These are phyloP conservation scores for Penicillium chermesinum DNA, from an alignment of 495 filamentous ascomycete species.

Conservation along the genomic window DNA sequence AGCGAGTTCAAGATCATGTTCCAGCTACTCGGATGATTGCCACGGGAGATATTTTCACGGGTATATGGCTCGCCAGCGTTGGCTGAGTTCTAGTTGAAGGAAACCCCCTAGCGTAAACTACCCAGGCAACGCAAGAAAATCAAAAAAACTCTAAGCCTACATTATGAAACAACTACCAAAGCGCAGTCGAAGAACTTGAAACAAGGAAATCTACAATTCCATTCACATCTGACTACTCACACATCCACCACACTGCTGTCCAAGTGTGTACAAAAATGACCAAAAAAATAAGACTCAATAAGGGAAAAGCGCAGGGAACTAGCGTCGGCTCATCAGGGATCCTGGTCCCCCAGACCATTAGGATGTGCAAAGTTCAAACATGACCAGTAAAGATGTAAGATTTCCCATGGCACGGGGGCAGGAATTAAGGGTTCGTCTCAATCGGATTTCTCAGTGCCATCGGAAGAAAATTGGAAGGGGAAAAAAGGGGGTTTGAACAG, in stretches of 20 bases:
- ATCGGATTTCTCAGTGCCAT: conserved; percentile 23
- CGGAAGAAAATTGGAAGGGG: conserved; percentile 13
- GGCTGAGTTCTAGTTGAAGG: too few relatives aligned
- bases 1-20: too few relatives aligned
- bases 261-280: conserved; percentile 38
- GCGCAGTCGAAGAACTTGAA: not conserved
- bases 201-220: conserved; percentile 10
- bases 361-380: conserved; percentile 16
- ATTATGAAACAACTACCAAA: not conserved
- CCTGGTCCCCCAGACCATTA: conserved; percentile 33
- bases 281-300: conserved; percentile 13
- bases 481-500: conserved; percentile 20
- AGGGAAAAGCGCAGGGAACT: conserved; percentile 16
- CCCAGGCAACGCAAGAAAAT: not conserved
- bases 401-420: conserved; percentile 13
- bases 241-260: conserved; percentile 9
- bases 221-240: conserved; percentile 1
- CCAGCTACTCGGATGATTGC: too few relatives aligned
- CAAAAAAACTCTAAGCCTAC: not conserved
- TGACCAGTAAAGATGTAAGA: conserved; percentile 20
- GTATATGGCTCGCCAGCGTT: too few relatives aligned
- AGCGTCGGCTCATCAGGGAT: conserved; percentile 26
- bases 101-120: not conserved
- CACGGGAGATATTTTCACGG: too few relatives aligned
- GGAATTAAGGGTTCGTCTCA: conserved; percentile 17